Evolutionary conservation across 1,139 yeast species (phyloP), one percentile per base, ranked within the genome.

Genomic region (Debaryomyces psychrophilus): DNA sequence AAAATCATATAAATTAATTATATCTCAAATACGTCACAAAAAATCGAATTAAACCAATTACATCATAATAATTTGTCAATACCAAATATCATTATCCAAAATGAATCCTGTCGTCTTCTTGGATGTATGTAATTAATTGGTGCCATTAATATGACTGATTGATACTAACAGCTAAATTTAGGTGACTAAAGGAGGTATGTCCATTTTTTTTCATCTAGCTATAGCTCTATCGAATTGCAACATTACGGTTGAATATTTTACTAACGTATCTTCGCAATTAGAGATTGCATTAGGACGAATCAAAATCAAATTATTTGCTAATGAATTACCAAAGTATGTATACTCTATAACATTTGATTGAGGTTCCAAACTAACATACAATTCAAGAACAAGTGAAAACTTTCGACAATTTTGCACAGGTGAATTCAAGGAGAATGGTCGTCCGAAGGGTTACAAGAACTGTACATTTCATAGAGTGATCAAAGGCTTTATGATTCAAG

Each of bases 361-460:
- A 20, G 8, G 39, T 28, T 31, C 11, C 12, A 41, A 15, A 56
- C 64, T 57, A 58, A 59, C 63, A 25, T 20, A 20, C 14, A 3
- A 6, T 29, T 29, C 22, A 43, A 67, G 64, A 47, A 79, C 84
- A 0, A 58, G 74, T 18, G 83, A 80, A 50, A 79, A 79, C 59
- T 79, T 79, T 56, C 62, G 83, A 26, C 82, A 78, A 51, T 73
- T 78, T 46, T 79, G 83, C 55, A 79, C 83, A 0, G 84, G 84
- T 7, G 83, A 79, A 51, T 65, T 67, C 52, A 55, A 67, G 26
- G 65, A 67, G 40, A 59, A 65, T 38, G 68, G 69, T 1, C 54
- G 61, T 3, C 80, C 74, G 0, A 47, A 65, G 2, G 73, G 71
- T 3, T 67, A 63, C 52, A 46, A 61, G 44, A 50, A 57, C n/a